Evolutionary conservation across 192 early-diverging fungal species (phyloP), one percentile per base, ranked within the genome.

Genomic region (Backusella circina): DNA sequence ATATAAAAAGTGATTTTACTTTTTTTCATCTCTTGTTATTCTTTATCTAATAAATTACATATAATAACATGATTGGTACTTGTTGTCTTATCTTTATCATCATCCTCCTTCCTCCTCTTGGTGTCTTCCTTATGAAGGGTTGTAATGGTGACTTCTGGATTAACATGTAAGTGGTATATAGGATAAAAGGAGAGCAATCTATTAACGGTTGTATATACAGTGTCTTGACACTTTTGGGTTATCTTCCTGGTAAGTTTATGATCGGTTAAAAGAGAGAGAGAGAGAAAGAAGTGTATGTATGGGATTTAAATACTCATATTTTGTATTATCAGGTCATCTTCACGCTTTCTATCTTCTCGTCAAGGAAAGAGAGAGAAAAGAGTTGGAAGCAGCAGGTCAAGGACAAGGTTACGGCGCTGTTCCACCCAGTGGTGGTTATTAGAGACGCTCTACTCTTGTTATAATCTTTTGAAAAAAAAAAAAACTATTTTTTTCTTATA

Each of bases 101-200:
- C 47, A 70, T 80, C 21, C 61, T 80, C 35, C 77, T 87, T 10
- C 86, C 86, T 30, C 86, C 86, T 67, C 73, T 87, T 16, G 86
- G 85, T 71, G 86, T 87, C 41, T 87, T 87, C 72, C 67, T 87
- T 21, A 87, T 87, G 77, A 67, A 79, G 10, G 86, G 86, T 10
- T 83, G 77, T 67, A 65, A 69, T 54, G 79, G 73, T 12, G 83
- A 87, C 66, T 78, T 86, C 69, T 78, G 76, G 70, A 87, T 87
- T 38, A 87, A 87, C 75, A 61, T 87, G 75, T 79, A 75, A 71
- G 78, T 77, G n/a, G n/a, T 47, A 47, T 12, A 13, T n/a, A 47
- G 44, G 44, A 47, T 47, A 47, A 47, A 47, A 41, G 39, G 39
- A 13, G 13, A 41, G 1, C 2, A 6, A 37, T 65, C 5, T 7